Base-by-base conservation (phyloP, 306 rosid genomes). In the Vicia sativa region DNA sequence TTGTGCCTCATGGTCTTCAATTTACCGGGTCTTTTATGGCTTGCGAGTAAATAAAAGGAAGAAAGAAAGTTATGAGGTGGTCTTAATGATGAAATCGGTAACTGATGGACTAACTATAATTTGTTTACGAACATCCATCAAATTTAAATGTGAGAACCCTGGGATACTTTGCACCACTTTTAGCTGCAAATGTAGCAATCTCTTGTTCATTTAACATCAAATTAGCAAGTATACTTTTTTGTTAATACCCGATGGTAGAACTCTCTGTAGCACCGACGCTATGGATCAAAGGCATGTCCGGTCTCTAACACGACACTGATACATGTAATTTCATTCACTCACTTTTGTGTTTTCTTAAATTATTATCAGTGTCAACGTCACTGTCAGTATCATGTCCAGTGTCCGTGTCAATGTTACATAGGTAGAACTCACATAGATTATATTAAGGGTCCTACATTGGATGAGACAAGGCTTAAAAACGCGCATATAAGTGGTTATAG, bases 61-160 rank as follows among this genome's bases (percentile, higher is more conserved):
- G 55, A 11, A 49, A 16, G 26, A 16, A 49, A 18, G 1, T 49
- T 16, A 49, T 18, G 26, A 16, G 55, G 13, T 9, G 12, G 55
- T 49, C 35, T 53, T 23, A 12, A 53, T 53, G 59, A 31, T 21
- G 35, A 53, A 19, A 23, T 2, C 4, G 35, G 59, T 16, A 53
- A 53, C 35, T 2, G 2, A n/a, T 3, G n/a, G 23, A 34, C 64
- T 58, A 14, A 15, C 44, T 58, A 25, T 58, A 14, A 35, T 26
- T 58, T 58, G 11, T 34, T 34, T 58, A 9, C 43, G 44, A 34
- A 34, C 45, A 59, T 15, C 44, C 23, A 58, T 34, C 44, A 37
- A 18, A 34, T 43, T 34, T 15, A 34, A 14, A 59, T 34, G 65
- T 60, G 46, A 60, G 46, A 60, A 60, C 46, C 65, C 65, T 35